A percentile compares a stretch with the other conserved stretches of the same genome.
Conservation (phyloP, 148 eudicot genomes). For the Cornus controversa region DNA sequence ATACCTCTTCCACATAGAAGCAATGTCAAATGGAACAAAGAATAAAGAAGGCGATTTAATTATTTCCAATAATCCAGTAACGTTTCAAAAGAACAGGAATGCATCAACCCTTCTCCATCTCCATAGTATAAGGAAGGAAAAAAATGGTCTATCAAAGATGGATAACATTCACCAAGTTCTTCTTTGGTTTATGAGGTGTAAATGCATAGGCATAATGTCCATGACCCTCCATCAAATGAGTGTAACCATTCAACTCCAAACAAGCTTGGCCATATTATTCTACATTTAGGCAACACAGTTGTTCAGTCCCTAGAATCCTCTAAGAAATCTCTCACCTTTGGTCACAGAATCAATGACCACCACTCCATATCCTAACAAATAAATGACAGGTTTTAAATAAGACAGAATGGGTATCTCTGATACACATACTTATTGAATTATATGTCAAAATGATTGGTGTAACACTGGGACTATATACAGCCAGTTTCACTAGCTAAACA, state of each 20-base stretch:
- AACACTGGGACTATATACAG: neutral
- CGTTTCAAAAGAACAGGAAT: neutral
- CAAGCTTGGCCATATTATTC: neutral
- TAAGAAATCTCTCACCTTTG: neutral
- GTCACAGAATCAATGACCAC: neutral
- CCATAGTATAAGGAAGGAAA: neutral
- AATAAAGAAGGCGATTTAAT: neutral
- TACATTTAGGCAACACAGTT: neutral
- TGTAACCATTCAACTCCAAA: neutral
- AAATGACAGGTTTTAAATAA: neutral
- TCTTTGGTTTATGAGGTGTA: neutral
- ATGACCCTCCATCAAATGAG: neutral
- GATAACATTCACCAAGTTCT: neutral
- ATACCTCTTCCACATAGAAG: neutral
- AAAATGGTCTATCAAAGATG: neutral
- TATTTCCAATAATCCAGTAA: neutral
- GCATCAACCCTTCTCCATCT: neutral
- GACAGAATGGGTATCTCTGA: constrained; percentile 2
- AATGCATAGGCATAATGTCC: neutral
- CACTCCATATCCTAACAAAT: neutral
- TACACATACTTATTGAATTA: neutral
- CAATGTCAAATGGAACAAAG: neutral
- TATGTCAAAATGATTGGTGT: neutral
- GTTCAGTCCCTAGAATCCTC: neutral
- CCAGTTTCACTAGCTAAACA: neutral